phyloP scores from a whole-genome alignment of 2,329 filamentous ascomycete species.

The Aureobasidium pullulans region DNA sequence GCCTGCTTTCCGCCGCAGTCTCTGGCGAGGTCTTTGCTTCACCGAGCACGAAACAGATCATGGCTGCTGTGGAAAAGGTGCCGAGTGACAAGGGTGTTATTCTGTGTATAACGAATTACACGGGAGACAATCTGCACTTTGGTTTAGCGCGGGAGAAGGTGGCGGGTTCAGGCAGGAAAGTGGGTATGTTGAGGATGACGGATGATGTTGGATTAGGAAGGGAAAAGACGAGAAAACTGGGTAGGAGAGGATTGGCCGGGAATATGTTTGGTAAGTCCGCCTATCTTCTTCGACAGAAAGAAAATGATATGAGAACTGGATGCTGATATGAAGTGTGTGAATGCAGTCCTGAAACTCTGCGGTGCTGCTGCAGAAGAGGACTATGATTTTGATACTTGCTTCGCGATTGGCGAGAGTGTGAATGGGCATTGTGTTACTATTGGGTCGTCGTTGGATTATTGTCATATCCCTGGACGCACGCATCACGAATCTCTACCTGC shows the following conservation, averaged over 20 bases:
- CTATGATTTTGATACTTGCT: slow-evolving; percentile 38
- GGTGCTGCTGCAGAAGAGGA: slow-evolving; percentile 39
- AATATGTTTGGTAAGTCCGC: slow-evolving; percentile 36
- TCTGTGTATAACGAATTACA: slow-evolving; percentile 44
- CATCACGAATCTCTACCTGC: slow-evolving; percentile 39
- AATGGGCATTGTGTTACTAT: slow-evolving; percentile 43
- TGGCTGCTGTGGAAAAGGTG: slow-evolving; percentile 40
- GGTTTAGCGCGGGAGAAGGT: slow-evolving; percentile 43
- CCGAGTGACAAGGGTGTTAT: slow-evolving; percentile 40
- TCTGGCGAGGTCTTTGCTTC: slow-evolving; percentile 44
- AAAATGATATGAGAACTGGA: neutral
- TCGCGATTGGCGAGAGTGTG: slow-evolving; percentile 37
- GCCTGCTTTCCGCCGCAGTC: slow-evolving; percentile 42
- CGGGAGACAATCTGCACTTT: slow-evolving; percentile 44
- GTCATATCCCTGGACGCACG: slow-evolving; percentile 45
- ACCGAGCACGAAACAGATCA: slow-evolving; percentile 42
- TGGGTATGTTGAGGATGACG: slow-evolving; percentile 42
- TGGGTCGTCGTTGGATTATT: slow-evolving; percentile 45
- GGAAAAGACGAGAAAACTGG: slow-evolving; percentile 42
- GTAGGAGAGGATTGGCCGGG: slow-evolving; percentile 43
- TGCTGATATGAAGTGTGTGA: neutral
- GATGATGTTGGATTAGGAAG: slow-evolving; percentile 43
- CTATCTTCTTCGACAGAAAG: slow-evolving; percentile 9
- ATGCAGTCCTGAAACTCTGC: slow-evolving; percentile 38
- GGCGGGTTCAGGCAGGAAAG: slow-evolving; percentile 36